phyloP scores from a whole-genome alignment of 2,329 filamentous ascomycete species.

The Aspergillus intermedius region DNA sequence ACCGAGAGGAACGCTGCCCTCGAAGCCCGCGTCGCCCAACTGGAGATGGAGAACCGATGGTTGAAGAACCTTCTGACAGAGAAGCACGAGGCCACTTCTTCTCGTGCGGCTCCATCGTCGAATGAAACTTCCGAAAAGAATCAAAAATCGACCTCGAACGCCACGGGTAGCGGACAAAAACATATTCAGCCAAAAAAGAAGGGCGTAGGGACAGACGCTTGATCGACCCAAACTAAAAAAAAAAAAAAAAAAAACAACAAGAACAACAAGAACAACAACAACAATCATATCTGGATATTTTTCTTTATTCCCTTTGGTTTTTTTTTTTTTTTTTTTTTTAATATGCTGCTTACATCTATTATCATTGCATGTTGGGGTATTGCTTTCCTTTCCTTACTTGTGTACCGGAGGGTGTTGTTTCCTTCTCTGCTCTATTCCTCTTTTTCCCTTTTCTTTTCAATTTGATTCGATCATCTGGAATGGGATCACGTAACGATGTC shows the following conservation, averaged over 20 bases:
- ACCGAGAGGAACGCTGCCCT: constrained; percentile 68
- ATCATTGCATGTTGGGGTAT: too few species aligned
- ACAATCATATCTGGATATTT: neutral
- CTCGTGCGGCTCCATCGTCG: constrained; percentile 19
- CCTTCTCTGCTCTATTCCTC: constrained; percentile 10
- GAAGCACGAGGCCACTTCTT: constrained; percentile 54
- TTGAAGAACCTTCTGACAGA: constrained; percentile 73
- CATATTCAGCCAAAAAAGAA: constrained; percentile 36
- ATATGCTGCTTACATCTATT: too few species aligned
- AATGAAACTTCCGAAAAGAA: constrained; percentile 16
- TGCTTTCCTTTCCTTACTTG: constrained; percentile 4
- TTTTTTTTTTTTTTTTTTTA: neutral
- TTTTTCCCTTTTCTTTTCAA: constrained; percentile 4
- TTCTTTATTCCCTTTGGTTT: neutral
- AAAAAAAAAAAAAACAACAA: too few species aligned
- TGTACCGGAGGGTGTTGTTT: constrained; percentile 10
- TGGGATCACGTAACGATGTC: constrained; percentile 24
- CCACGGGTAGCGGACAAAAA: constrained; percentile 24
- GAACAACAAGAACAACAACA: too few species aligned
- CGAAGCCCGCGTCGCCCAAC: constrained; percentile 65
- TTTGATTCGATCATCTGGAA: constrained; percentile 5
- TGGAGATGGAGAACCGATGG: constrained; percentile 81
- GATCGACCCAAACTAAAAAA: constrained; percentile 11
- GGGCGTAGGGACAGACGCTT: constrained; percentile 27
- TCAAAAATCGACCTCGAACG: constrained; percentile 12